These are phyloP conservation scores for Passiflora organensis DNA, from an alignment of 345 rosid species.

Conservation along the genomic window DNA sequence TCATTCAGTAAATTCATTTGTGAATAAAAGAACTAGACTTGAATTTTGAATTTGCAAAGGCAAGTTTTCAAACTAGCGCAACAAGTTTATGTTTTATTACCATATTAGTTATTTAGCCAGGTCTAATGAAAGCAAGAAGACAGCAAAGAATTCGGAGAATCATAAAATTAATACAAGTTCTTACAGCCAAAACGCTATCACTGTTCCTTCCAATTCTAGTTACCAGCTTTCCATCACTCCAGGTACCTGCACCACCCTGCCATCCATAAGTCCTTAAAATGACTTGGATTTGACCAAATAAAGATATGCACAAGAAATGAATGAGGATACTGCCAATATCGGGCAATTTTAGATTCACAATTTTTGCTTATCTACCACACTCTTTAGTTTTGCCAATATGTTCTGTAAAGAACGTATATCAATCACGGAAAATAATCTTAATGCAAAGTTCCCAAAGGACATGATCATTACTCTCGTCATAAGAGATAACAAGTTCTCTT, in stretches of 20 bases:
- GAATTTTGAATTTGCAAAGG: too few relatives aligned
- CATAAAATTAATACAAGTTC: slow-evolving; percentile 15
- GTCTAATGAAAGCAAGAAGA: too few relatives aligned
- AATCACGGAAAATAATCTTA: too few relatives aligned
- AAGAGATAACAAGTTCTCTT: too few relatives aligned
- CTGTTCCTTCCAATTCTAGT: slow-evolving; percentile 96
- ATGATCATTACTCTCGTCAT: too few relatives aligned
- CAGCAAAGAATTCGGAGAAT: neutral
- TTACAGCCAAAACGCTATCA: slow-evolving; percentile 75
- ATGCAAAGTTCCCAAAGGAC: too few relatives aligned
- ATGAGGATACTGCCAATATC: neutral
- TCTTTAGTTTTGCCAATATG: too few relatives aligned
- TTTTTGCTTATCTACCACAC: too few relatives aligned
- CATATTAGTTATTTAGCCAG: too few relatives aligned
- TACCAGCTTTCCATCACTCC: slow-evolving; percentile 99
- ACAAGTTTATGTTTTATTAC: too few relatives aligned
- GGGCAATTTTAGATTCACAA: neutral
- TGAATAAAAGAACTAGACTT: neutral
- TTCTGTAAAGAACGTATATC: too few relatives aligned
- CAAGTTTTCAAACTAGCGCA: too few relatives aligned
- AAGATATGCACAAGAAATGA: neutral
- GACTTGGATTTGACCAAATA: slow-evolving; percentile 15
- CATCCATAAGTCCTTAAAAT: slow-evolving; percentile 61
- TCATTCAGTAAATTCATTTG: neutral
- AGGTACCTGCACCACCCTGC: slow-evolving; percentile 99